Evolutionary conservation across 2,329 filamentous ascomycete genomes (phyloP).

Genomic region (Beauveria scarabaeidicola): DNA sequence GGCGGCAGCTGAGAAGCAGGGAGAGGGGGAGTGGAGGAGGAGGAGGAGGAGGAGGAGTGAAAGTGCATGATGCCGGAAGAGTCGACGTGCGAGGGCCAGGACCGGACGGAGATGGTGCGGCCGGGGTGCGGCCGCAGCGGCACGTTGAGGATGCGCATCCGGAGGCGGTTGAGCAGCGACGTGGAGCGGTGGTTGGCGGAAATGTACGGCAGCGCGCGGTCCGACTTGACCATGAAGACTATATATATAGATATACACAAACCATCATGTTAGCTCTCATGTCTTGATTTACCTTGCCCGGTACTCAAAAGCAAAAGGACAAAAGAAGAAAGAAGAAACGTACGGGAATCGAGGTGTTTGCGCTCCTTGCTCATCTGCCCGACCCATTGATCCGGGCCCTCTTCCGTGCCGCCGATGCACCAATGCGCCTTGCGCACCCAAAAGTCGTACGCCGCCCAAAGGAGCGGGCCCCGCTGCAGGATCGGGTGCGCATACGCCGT

Average conservation of each 20-base stretch:
- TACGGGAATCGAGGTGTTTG: conserved; percentile 27
- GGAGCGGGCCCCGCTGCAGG: conserved; percentile 32
- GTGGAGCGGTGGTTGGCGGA: conserved; percentile 26
- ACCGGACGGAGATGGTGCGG: conserved; percentile 33
- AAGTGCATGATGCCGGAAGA: conserved; percentile 30
- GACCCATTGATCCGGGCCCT: conserved; percentile 40
- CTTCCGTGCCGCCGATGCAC: conserved; percentile 35
- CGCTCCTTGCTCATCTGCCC: conserved; percentile 32
- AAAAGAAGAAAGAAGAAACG: conserved; percentile 1
- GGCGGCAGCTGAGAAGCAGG: conserved; percentile 5
- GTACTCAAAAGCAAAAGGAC: too few relatives aligned
- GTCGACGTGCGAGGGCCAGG: conserved; percentile 34
- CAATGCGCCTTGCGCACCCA: conserved; percentile 36
- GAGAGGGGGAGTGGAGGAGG: too few relatives aligned
- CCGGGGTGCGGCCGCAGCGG: conserved; percentile 30
- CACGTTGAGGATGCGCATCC: conserved; percentile 30
- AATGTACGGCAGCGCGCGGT: conserved; percentile 35
- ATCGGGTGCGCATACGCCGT: conserved; percentile 41
- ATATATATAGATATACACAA: not conserved
- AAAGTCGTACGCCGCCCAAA: conserved; percentile 38
- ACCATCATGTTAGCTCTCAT: too few relatives aligned
- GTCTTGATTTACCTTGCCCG: too few relatives aligned
- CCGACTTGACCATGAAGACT: conserved; percentile 38
- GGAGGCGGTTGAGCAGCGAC: conserved; percentile 26
- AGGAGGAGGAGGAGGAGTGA: too few relatives aligned